phyloP scores from a whole-genome alignment of 495 filamentous ascomycete genomes.

The Chaetomium cochliodes region DNA sequence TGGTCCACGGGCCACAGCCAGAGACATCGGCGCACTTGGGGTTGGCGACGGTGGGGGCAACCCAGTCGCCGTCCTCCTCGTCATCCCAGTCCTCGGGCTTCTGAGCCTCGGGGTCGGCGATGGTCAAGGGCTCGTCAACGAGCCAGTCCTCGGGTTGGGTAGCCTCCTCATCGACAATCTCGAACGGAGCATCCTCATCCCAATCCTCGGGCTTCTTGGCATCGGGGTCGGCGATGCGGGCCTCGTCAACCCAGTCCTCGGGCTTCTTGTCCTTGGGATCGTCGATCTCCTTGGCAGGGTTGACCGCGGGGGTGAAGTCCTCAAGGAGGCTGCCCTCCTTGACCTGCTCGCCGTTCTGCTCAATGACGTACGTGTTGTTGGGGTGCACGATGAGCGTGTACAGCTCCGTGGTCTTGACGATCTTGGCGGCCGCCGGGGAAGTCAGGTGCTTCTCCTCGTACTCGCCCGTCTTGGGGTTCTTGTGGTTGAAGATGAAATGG shows the following conservation, averaged over 20 bases:
- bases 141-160: conserved; percentile 95
- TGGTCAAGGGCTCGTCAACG: conserved; percentile 78
- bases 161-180: conserved; percentile 92
- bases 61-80: conserved; percentile 99
- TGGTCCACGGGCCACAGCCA: conserved; percentile 91
- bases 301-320: conserved; percentile 89
- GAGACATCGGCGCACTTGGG: conserved; percentile 92
- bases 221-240: conserved; percentile 84
- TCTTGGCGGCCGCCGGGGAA: conserved; percentile 77
- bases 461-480: conserved; percentile 99
- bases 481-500: conserved; percentile 99
- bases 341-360: conserved; percentile 79
- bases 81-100: conserved; percentile 99
- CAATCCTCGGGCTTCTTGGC: conserved; percentile 97
- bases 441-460: conserved; percentile 99
- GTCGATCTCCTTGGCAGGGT: conserved; percentile 94
- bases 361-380: conserved; percentile 91
- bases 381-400: conserved; percentile 96
- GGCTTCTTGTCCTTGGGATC: conserved; percentile 96
- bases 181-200: conserved; percentile 97
- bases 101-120: conserved; percentile 93
- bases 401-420: conserved; percentile 84
- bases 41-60: conserved; percentile 90
- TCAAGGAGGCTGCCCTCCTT: conserved; percentile 91
- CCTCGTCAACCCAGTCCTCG: conserved; percentile 90